Conservation (phyloP, 2,329 filamentous ascomycete genomes). For the Stagonosporopsis vannaccii region DNA sequence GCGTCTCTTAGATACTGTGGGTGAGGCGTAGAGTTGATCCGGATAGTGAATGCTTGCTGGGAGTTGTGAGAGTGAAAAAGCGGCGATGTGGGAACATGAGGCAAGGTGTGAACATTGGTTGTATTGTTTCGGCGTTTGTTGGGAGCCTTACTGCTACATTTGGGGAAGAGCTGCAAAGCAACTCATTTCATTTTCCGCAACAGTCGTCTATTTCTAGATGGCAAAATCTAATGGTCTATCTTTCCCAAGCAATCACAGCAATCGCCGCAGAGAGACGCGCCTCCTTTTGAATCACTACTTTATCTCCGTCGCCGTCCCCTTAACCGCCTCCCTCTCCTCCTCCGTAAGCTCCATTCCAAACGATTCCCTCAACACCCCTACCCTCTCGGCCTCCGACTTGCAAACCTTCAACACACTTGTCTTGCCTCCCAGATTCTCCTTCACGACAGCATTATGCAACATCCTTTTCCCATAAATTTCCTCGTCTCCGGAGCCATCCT, state of each 20-base stretch:
- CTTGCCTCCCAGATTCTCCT: slow-evolving; percentile 53
- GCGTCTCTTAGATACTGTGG: too few relatives aligned
- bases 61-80: too few relatives aligned
- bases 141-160: too few relatives aligned
- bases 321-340: slow-evolving; percentile 47
- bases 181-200: too few relatives aligned
- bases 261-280: too few relatives aligned
- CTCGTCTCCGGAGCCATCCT: slow-evolving; percentile 40
- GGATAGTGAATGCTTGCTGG: too few relatives aligned
- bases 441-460: slow-evolving; percentile 54
- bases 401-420: slow-evolving; percentile 50
- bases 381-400: slow-evolving; percentile 49
- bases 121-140: too few relatives aligned
- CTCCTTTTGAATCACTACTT: neutral
- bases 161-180: too few relatives aligned
- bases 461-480: slow-evolving; percentile 48
- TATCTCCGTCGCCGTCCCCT: slow-evolving; percentile 36
- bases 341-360: slow-evolving; percentile 52
- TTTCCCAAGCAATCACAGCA: neutral
- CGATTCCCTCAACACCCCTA: slow-evolving; percentile 48
- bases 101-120: too few relatives aligned
- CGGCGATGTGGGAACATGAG: too few relatives aligned
- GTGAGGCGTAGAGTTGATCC: too few relatives aligned
- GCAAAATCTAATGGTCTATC: neutral
- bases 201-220: too few relatives aligned